Percentiles rank a stretch among this genome's conserved stretches.
phyloP scores from a whole-genome alignment of 202 grass and related monocot species.

The Eragrostis tef region DNA sequence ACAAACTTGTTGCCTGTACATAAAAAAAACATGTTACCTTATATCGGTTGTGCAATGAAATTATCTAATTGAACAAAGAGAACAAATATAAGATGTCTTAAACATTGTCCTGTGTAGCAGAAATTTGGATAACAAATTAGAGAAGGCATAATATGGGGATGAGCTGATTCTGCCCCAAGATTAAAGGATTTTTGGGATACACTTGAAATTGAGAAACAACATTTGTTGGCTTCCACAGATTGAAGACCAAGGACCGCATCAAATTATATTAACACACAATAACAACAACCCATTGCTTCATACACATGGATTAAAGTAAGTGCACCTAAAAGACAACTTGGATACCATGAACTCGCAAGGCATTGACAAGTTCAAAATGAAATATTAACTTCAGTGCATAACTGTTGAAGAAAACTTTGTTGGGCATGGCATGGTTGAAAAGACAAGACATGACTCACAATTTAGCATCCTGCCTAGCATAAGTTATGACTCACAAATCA shows the following conservation, averaged over 20 bases:
- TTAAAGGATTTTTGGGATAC: neutral
- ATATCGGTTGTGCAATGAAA: slow-evolving; percentile 9
- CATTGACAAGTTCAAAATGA: neutral
- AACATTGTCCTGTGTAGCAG: slow-evolving; percentile 30
- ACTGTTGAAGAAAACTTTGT: neutral
- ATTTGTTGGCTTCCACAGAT: neutral
- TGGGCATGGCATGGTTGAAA: neutral
- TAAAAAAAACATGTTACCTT: slow-evolving; percentile 38
- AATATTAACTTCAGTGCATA: neutral
- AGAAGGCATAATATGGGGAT: slow-evolving; percentile 22
- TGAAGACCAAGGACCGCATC: neutral
- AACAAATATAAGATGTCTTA: slow-evolving; percentile 16
- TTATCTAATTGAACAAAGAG: slow-evolving; percentile 7
- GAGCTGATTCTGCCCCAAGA: neutral
- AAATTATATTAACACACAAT: neutral
- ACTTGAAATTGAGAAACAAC: neutral
- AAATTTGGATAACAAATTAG: slow-evolving; percentile 28
- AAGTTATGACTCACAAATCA: too few relatives aligned
- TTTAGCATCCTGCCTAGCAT: too few relatives aligned
- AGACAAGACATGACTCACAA: neutral
- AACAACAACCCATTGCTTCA: neutral
- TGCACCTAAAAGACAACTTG: neutral
- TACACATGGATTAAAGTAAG: neutral
- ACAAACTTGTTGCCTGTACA: slow-evolving; percentile 64
- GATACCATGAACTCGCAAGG: neutral